A percentile compares a stretch with the other conserved stretches of the same genome.
Conservation (phyloP, 345 rosid genomes). For the Gossypium longicalyx region DNA sequence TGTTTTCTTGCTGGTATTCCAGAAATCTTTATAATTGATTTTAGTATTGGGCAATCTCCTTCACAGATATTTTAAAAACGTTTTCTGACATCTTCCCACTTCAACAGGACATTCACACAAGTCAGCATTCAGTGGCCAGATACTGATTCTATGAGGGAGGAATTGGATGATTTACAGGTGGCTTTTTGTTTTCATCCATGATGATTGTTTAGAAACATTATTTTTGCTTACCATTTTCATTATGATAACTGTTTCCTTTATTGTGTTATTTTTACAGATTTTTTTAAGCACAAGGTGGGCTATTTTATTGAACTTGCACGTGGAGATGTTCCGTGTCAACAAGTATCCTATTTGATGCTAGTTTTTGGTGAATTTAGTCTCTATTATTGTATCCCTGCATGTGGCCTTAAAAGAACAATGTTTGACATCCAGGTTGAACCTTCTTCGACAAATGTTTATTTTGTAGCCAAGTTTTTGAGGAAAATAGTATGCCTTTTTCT, state of each 20-base stretch:
- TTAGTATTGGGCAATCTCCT: neutral
- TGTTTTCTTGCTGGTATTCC: neutral
- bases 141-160: conserved; percentile 96
- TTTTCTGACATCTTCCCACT: conserved; percentile 5
- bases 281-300: conserved; percentile 99
- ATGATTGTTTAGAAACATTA: conserved; percentile 1
- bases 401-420: conserved; percentile 1
- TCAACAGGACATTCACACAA: conserved; percentile 93
- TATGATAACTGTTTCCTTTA: neutral
- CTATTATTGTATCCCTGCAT: neutral
- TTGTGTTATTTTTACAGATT: conserved; percentile 47
- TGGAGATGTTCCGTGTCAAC: conserved; percentile 98
- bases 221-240: neutral
- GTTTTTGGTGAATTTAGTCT: conserved; percentile 12
- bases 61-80: neutral
- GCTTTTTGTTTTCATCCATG: conserved; percentile 10
- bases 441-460: neutral
- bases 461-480: conserved; percentile 5
- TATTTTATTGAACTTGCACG: conserved; percentile 88
- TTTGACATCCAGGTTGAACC: neutral
- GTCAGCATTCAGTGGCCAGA: conserved; percentile 99
- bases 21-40: neutral
- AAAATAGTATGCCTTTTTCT: neutral
- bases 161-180: conserved; percentile 95
- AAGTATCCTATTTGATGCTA: conserved; percentile 70